Conservation (phyloP, 2,329 filamentous ascomycete species). For the Aureobasidium vineae region DNA sequence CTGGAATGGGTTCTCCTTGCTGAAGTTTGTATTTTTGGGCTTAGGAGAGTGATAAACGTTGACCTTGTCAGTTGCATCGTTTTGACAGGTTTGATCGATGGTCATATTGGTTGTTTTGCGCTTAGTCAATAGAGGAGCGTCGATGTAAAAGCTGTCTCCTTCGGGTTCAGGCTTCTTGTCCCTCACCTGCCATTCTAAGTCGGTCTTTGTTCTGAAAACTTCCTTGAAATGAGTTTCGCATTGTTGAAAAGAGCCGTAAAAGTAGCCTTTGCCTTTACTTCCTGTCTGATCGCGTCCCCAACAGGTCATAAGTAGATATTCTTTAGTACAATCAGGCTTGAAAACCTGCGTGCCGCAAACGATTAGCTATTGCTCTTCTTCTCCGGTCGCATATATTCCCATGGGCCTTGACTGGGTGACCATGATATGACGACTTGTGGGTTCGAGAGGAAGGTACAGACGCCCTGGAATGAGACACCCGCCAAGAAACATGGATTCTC, state of each 20-base stretch:
- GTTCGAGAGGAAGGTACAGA: not conserved
- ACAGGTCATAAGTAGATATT: not conserved
- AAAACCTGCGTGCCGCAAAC: not conserved
- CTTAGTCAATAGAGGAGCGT: not conserved
- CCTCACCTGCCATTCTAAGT: not conserved
- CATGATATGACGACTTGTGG: not conserved
- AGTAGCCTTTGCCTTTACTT: slow-evolving; percentile 5
- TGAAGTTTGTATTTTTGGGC: not conserved
- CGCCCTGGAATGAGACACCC: not conserved
- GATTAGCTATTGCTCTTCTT: not conserved
- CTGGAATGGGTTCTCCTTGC: not conserved
- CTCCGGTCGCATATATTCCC: not conserved
- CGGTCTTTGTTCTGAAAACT: not conserved
- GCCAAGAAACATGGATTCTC: not conserved
- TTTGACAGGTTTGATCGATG: not conserved
- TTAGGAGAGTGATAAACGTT: not conserved
- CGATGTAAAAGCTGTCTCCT: not conserved
- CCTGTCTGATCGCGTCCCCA: not conserved
- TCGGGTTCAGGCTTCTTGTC: not conserved
- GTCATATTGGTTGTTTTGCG: not conserved
- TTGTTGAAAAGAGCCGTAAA: not conserved
- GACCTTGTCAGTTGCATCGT: not conserved
- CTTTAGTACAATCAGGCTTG: not conserved
- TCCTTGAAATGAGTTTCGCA: slow-evolving; percentile 10
- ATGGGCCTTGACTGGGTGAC: not conserved